Percentiles rank a stretch among this genome's conserved stretches.
phyloP scores from a whole-genome alignment of 768 basidiomycete genomes.

The Calvatia gigantea region DNA sequence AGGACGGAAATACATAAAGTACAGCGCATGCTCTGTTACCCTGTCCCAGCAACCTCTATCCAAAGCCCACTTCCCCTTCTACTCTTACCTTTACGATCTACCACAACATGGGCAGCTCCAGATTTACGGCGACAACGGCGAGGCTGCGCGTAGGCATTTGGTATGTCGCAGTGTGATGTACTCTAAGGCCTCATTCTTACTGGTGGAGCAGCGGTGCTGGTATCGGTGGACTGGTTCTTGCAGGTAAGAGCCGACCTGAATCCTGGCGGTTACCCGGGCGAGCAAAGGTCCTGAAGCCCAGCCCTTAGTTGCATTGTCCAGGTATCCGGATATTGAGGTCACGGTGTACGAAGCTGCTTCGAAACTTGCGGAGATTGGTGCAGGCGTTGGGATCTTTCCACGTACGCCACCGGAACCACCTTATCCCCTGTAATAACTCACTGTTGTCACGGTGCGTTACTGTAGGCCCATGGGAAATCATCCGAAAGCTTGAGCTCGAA shows the following conservation, averaged over 20 bases:
- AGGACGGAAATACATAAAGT: constrained; percentile 29
- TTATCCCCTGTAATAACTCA: constrained; percentile 5
- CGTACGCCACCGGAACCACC: constrained; percentile 26
- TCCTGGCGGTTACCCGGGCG: background rate
- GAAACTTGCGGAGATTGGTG: constrained; percentile 53
- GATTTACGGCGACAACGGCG: constrained; percentile 18
- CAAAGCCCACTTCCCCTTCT: background rate
- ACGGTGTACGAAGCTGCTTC: constrained; percentile 52
- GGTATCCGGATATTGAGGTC: constrained; percentile 51
- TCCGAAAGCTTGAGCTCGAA: constrained; percentile 43
- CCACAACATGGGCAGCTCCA: constrained; percentile 3
- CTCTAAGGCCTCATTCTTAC: constrained; percentile 15
- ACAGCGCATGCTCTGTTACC: constrained; percentile 25
- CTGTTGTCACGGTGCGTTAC: constrained; percentile 7
- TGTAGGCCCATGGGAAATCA: constrained; percentile 46
- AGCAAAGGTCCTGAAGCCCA: constrained; percentile 11
- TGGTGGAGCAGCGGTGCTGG: constrained; percentile 42
- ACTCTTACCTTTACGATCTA: constrained; percentile 8
- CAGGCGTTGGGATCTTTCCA: constrained; percentile 54
- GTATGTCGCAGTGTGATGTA: constrained; percentile 29
- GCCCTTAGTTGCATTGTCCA: constrained; percentile 37
- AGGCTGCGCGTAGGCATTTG: constrained; percentile 54
- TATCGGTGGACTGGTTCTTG: constrained; percentile 45
- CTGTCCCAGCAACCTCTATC: constrained; percentile 16
- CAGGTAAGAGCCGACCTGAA: constrained; percentile 24